Evolutionary conservation across 163 green algal genomes (phyloP).

Genomic region (Chloromonas sp.): DNA sequence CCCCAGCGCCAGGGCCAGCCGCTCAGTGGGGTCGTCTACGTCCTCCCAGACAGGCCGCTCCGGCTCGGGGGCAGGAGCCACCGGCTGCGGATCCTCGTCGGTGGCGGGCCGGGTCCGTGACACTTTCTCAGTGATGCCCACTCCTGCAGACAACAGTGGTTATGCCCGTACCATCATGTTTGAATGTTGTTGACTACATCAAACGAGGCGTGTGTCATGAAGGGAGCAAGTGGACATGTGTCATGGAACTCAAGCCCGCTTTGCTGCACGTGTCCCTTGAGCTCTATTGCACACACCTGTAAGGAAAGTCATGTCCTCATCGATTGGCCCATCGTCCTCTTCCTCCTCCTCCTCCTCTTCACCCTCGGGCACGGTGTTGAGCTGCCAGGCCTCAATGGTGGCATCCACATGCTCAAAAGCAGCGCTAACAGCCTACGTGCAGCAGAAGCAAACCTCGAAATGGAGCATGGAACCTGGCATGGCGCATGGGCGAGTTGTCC

Average conservation of each 20-base stretch:
- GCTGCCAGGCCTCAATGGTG: conserved; percentile 42
- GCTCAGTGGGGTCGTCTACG: conserved; percentile 42
- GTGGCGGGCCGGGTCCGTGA: not conserved
- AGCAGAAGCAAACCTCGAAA: not conserved
- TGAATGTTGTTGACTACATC: too few relatives aligned
- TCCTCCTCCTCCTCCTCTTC: conserved; percentile 38
- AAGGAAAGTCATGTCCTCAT: conserved; percentile 31
- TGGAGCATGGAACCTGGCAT: too few relatives aligned
- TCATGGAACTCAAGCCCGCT: too few relatives aligned
- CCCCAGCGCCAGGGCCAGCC: conserved; percentile 39
- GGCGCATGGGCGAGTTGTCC: too few relatives aligned
- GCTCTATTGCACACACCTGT: conserved; percentile 14
- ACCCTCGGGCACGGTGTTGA: conserved; percentile 40
- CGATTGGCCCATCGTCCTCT: not conserved
- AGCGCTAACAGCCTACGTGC: conserved; percentile 17
- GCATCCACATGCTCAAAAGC: conserved; percentile 35
- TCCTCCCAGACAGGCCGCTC: conserved; percentile 27
- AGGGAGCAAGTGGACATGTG: too few relatives aligned
- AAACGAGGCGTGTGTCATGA: too few relatives aligned
- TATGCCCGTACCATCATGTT: too few relatives aligned
- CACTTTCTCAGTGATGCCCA: conserved; percentile 23
- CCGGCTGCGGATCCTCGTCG: not conserved
- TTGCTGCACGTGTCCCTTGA: too few relatives aligned
- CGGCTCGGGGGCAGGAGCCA: too few relatives aligned
- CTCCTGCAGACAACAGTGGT: not conserved